Conservation (phyloP, 768 basidiomycete species). For the Mycena crocata region DNA sequence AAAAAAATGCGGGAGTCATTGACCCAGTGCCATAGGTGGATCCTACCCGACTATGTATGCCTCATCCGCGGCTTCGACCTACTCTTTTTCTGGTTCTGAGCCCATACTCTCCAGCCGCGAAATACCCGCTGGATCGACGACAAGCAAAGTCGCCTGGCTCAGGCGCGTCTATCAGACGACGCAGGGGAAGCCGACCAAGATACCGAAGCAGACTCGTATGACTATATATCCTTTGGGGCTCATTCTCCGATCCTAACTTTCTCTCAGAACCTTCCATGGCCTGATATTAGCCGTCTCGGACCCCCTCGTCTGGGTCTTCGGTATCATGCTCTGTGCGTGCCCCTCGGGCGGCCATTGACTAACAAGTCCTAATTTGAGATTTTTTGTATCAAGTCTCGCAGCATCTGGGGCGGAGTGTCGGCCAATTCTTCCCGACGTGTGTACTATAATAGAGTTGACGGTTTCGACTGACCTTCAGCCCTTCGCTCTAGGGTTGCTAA, state of each 20-base stretch:
- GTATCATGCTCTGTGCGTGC: slow-evolving; percentile 48
- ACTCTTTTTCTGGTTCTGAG: too few relatives aligned
- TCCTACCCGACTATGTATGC: slow-evolving; percentile 67
- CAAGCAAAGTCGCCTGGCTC: slow-evolving; percentile 54
- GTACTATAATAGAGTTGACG: slow-evolving; percentile 20
- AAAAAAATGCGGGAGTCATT: neutral
- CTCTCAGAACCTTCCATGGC: slow-evolving; percentile 49
- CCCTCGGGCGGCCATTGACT: neutral
- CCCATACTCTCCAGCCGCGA: slow-evolving; percentile 43
- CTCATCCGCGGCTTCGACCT: neutral
- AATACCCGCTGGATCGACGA: slow-evolving; percentile 59
- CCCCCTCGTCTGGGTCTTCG: slow-evolving; percentile 53
- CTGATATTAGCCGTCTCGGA: slow-evolving; percentile 54
- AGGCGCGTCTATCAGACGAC: slow-evolving; percentile 59
- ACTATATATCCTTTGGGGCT: slow-evolving; percentile 3
- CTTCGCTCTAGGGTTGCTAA: slow-evolving; percentile 46
- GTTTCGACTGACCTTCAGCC: neutral
- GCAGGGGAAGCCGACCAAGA: slow-evolving; percentile 61
- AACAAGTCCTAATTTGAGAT: neutral
- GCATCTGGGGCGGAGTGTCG: slow-evolving; percentile 52
- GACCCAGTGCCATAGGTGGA: slow-evolving; percentile 52
- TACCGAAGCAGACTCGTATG: slow-evolving; percentile 52
- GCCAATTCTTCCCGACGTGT: slow-evolving; percentile 62
- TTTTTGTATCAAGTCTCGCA: slow-evolving; percentile 42
- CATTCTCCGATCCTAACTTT: neutral